Evolutionary conservation across 768 basidiomycete genomes (phyloP), one percentile per base, ranked within the genome.

Genomic region (Mycena metata): DNA sequence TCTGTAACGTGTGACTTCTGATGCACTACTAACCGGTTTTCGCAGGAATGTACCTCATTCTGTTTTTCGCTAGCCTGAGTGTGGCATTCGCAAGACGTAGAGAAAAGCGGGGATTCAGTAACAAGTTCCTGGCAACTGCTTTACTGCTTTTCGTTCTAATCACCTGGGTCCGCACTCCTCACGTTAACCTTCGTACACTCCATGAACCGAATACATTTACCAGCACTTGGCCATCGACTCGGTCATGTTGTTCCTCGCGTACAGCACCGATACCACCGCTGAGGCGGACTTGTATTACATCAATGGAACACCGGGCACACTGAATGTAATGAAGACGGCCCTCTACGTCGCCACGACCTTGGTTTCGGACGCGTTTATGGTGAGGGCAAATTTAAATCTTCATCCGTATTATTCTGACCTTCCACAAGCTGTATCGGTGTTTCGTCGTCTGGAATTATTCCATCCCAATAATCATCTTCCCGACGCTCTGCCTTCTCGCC

Each of bases 1-100:
- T 39, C 39, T 30, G 30, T 6, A 30, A 30, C 30, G 30, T 30
- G 30, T 3, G 3, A 3, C 6, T 30, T 6, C 30, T 30, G 6
- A 30, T 30, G 30, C 30, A 30, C 30, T n/a, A n/a, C 10, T 39
- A 39, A 10, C 39, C 2, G 10, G 15, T 36, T 70, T 43, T 41
- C 23, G 21, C 23, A 52, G 50, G 54, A 33, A 41, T 41, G 54
- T 55, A 55, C 26, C 50, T 51, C 50, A 51, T 51, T 15, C 26
- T 51, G n/a, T 51, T 51, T 15, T 51, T 33, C 17, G 50, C 50
- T 33, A 26, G 50, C 33, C 17, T 51, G 50, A 51, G 50, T 17
- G 50, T 51, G 50, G 24, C 30, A 1, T 15, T 12, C 50, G 5
- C 3, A 11, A 30, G 50, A 33, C 50, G 50, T 17, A 51, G 33